Percentiles rank a stretch among this genome's conserved stretches.
These are phyloP conservation scores for Gynandropsis gynandra DNA, from an alignment of 345 rosid genomes.

Conservation along the genomic window DNA sequence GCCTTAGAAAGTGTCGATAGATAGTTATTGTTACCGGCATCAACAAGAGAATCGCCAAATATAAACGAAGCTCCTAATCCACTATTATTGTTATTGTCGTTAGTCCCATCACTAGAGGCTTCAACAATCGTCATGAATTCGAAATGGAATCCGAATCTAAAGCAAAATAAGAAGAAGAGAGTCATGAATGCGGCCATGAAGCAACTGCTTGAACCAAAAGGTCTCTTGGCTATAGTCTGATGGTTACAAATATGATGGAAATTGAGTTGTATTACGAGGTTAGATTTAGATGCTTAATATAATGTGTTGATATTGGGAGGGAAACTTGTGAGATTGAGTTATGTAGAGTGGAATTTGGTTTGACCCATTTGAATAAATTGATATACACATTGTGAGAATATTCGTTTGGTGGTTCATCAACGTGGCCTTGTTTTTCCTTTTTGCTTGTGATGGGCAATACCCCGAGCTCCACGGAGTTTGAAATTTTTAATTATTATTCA, in stretches of 20 bases:
- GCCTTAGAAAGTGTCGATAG: conserved; percentile 57
- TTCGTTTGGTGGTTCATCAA: too few species aligned
- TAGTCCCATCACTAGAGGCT: conserved; percentile 28
- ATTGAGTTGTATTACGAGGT: conserved; percentile 6
- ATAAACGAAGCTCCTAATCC: conserved; percentile 52
- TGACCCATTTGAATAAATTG: conserved; percentile 11
- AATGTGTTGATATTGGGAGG: conserved; percentile 7
- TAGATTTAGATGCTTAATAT: conserved; percentile 11
- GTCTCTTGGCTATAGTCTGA: conserved; percentile 4
- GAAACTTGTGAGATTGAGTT: conserved; percentile 25
- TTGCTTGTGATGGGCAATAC: too few species aligned
- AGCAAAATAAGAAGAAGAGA: conserved; percentile 7
- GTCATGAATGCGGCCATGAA: conserved; percentile 4
- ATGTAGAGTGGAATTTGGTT: conserved; percentile 21
- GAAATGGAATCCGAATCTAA: too few species aligned
- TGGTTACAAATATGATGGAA: conserved; percentile 5
- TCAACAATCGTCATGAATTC: conserved; percentile 10
- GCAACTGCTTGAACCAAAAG: conserved; percentile 11
- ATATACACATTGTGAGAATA: too few species aligned
- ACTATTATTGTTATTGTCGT: conserved; percentile 15
- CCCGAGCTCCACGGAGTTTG: too few species aligned
- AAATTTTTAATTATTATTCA: too few species aligned
- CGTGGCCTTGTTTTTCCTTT: too few species aligned
- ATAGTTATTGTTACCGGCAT: conserved; percentile 78
- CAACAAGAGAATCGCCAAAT: conserved; percentile 75